Base-by-base conservation (phyloP, 192 early-diverging fungal species). In the Podila minutissima region DNA sequence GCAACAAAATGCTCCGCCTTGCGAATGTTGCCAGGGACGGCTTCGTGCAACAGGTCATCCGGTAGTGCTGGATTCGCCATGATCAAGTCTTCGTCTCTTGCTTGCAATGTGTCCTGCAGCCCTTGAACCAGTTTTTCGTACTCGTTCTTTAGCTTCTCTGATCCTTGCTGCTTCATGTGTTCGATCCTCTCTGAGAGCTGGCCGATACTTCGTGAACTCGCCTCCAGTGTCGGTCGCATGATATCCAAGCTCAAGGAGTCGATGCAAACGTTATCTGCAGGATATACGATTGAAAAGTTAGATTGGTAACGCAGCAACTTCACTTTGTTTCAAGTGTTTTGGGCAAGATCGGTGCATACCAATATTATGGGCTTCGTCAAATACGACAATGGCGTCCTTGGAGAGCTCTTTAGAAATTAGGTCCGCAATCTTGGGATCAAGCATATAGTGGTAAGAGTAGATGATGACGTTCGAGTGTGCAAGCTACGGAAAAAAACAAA, bases 321-420 rank as follows among this genome's bases (percentile, higher is more conserved):
- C 15, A 46, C 1, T 46, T 41, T 41, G 0, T 46, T 13, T 46
- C 41, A 8, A 55, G 19, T 10, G 10, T n/a, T 22, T 46, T 3
- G 64, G 28, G 37, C 4, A 12, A 13, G 3, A 62, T 22, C 22
- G 10, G 41, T 8, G 10, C 49, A 17, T 83, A 95, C 94, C 98
- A 68, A 99, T 99, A 76, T 99, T 99, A 87, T 99, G 97, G 1
- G 98, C 98, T 81, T 99, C 98, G 85, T 99, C 98, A 86, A 99
- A 99, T 0, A 99, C 94, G n/a, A 99, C 93, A 61, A 99, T 99
- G 46, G 93, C 92, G 59, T 99, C 95, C 82, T 93, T 95, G 38
- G 94, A 93, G 61, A 99, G 71, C 75, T 99, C 97, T 83, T 94
- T 96, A 6, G 97, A 98, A 35, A 99, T 95, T 62, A 98, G 74